Conservation (phyloP, 306 rosid genomes). For the Parietaria judaica region DNA sequence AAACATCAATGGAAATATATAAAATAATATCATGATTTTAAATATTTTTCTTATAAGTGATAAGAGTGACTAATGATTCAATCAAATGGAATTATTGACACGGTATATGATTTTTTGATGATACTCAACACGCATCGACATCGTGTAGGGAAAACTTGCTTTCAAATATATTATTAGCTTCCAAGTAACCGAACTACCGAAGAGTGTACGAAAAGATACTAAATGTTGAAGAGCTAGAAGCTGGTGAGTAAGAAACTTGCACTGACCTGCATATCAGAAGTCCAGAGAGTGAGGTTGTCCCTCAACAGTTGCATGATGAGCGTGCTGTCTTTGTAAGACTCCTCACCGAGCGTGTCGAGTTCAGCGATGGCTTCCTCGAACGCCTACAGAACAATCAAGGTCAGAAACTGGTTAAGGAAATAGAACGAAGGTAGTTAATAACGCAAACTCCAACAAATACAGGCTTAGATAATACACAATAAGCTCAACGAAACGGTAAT, state of each 20-base stretch:
- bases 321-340: constrained; percentile 42
- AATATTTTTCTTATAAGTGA: too few species aligned
- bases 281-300: constrained; percentile 44
- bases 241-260: not conserved
- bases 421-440: not conserved
- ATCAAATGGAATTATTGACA: too few species aligned
- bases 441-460: too few species aligned
- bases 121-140: too few species aligned
- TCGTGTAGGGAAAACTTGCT: too few species aligned
- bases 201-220: too few species aligned
- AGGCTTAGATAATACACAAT: not conserved
- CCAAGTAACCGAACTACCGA: not conserved
- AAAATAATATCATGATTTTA: too few species aligned
- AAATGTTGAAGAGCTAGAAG: not conserved
- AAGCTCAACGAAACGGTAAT: not conserved
- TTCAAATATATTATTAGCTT: too few species aligned
- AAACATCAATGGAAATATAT: too few species aligned
- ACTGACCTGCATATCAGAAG: constrained; percentile 39
- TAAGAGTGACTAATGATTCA: too few species aligned
- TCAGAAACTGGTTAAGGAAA: not conserved
- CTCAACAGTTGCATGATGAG: constrained; percentile 36
- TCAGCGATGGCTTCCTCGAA: constrained; percentile 41
- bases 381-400: constrained; percentile 11
- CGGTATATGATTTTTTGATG: too few species aligned
- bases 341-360: constrained; percentile 37